A percentile compares a stretch with the other conserved stretches of the same genome.
Conservation (phyloP, 257 asterid species). For the Henckelia pumila region DNA sequence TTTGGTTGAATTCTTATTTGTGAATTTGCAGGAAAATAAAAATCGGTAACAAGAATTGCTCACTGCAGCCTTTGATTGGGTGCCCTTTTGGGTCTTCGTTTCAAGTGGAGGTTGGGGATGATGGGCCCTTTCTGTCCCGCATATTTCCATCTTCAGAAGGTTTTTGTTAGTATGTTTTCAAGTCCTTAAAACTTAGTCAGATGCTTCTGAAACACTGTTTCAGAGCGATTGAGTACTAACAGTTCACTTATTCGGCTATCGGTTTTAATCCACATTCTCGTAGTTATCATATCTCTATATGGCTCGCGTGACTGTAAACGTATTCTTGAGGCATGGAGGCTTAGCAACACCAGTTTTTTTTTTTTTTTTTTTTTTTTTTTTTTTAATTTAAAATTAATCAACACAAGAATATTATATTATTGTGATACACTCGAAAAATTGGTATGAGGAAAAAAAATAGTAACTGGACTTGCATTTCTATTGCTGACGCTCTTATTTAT, state of each 20-base stretch:
- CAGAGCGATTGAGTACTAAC: neutral
- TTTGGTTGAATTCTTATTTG: conserved; percentile 1
- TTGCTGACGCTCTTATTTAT: conserved; percentile 23
- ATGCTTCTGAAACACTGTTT: neutral
- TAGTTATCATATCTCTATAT: no score
- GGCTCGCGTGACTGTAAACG: no score
- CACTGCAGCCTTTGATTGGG: conserved; percentile 83
- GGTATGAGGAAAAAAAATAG: no score
- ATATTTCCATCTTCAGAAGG: conserved; percentile 56
- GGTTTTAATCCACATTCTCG: no score
- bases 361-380: no score
- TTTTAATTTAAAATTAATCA: no score
- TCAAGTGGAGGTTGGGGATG: conserved; percentile 65
- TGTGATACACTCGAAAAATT: no score
- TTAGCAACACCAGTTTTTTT: no score
- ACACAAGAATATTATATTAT: no score
- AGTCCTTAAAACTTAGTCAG: neutral
- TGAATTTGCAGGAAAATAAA: conserved; percentile 55
- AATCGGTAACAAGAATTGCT: conserved; percentile 75
- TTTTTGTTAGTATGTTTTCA: conserved; percentile 17
- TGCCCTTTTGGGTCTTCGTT: conserved; percentile 78
- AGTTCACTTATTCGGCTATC: no score
- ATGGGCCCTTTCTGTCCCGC: conserved; percentile 69
- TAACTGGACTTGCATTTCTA: no score
- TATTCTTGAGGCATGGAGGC: no score